Evolutionary conservation across 495 filamentous ascomycete genomes (phyloP).

Genomic region (Ascobolus immersus): DNA sequence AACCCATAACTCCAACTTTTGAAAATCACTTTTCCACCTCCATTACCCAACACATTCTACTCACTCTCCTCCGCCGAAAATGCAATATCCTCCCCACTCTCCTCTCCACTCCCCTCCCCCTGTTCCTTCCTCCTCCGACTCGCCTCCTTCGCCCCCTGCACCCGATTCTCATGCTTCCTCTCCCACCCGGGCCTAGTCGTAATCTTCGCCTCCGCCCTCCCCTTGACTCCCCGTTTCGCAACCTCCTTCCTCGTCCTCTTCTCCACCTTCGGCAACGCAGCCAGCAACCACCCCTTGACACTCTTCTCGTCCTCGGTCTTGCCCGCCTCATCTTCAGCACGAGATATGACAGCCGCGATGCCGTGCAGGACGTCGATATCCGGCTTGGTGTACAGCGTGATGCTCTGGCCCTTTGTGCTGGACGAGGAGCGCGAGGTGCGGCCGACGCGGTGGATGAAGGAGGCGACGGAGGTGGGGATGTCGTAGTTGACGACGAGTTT

Average conservation of each 20-base stretch:
- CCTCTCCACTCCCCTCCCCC: slow-evolving; percentile 17
- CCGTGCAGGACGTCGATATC: slow-evolving; percentile 76
- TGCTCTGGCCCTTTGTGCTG: slow-evolving; percentile 63
- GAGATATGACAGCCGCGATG: slow-evolving; percentile 74
- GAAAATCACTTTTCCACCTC: too few relatives aligned
- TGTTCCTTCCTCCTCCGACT: slow-evolving; percentile 35
- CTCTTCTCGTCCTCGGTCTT: slow-evolving; percentile 49
- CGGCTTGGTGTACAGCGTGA: slow-evolving; percentile 86
- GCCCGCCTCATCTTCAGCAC: slow-evolving; percentile 45
- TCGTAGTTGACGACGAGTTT: slow-evolving; percentile 95
- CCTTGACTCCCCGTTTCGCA: slow-evolving; percentile 62
- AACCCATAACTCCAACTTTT: too few relatives aligned
- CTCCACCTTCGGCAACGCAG: slow-evolving; percentile 54
- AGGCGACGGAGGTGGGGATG: slow-evolving; percentile 48
- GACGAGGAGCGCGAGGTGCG: slow-evolving; percentile 73
- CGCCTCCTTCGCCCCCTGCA: slow-evolving; percentile 42
- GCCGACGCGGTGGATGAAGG: slow-evolving; percentile 81
- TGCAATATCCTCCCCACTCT: slow-evolving; percentile 14
- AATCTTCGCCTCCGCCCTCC: slow-evolving; percentile 38
- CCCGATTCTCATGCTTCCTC: slow-evolving; percentile 47
- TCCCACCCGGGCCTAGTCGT: slow-evolving; percentile 86
- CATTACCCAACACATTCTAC: slow-evolving; percentile 11
- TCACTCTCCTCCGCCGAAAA: slow-evolving; percentile 35
- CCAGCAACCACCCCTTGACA: slow-evolving; percentile 69
- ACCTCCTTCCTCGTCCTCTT: slow-evolving; percentile 61